Conservation (phyloP, 2,329 filamentous ascomycete species). For the Aureobasidium mangrovei region DNA sequence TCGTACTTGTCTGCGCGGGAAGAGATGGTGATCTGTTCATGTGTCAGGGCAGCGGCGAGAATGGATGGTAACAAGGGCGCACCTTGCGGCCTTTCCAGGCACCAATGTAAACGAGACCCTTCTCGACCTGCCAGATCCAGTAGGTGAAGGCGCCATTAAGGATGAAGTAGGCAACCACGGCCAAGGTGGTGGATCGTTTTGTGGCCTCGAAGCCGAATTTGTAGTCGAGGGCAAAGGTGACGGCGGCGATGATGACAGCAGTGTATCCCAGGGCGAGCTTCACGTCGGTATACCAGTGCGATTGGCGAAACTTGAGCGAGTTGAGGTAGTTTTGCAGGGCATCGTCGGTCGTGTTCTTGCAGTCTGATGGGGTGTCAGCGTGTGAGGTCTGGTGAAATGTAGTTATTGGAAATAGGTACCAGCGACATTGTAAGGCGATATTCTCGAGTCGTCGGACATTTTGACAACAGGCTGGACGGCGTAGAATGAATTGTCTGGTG, state of each 20-base stretch:
- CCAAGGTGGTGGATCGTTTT: slow-evolving; percentile 69
- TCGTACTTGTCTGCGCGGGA: slow-evolving; percentile 69
- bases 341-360: slow-evolving; percentile 95
- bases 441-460: slow-evolving; percentile 23
- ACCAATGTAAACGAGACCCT: slow-evolving; percentile 72
- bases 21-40: slow-evolving; percentile 58
- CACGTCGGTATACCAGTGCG: slow-evolving; percentile 71
- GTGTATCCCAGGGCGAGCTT: slow-evolving; percentile 75
- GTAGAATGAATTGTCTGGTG: neutral
- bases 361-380: slow-evolving; percentile 49
- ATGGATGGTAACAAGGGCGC: slow-evolving; percentile 17
- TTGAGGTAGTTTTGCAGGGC: slow-evolving; percentile 89
- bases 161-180: slow-evolving; percentile 69
- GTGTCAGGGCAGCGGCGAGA: neutral
- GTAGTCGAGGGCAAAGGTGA: slow-evolving; percentile 86
- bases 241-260: slow-evolving; percentile 69
- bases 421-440: slow-evolving; percentile 27
- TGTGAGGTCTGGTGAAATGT: neutral
- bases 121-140: slow-evolving; percentile 81
- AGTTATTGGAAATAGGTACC: neutral
- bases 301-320: slow-evolving; percentile 69
- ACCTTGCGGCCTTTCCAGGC: slow-evolving; percentile 60
- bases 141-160: slow-evolving; percentile 70
- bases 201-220: slow-evolving; percentile 81
- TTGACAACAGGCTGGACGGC: neutral